These are phyloP conservation scores for Pilatotrama ljubarskyi DNA, from an alignment of 768 basidiomycete species.

Conservation along the genomic window DNA sequence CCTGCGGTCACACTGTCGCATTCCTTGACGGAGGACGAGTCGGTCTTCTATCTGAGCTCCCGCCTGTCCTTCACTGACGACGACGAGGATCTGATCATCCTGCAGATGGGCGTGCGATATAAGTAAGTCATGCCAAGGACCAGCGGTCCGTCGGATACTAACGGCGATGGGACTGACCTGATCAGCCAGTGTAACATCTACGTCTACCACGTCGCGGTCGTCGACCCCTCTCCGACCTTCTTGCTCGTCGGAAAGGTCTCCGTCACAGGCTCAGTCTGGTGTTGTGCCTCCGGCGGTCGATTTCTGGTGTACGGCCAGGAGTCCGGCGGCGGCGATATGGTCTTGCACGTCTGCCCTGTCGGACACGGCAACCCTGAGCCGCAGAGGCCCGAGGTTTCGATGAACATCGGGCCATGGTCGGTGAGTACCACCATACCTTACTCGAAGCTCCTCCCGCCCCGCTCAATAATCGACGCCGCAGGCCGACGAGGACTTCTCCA, in stretches of 20 bases:
- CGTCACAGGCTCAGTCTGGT: slow-evolving; percentile 18
- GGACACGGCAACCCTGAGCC: not conserved
- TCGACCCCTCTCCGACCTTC: slow-evolving; percentile 10
- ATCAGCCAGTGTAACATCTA: slow-evolving; percentile 21
- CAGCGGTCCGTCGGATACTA: not conserved
- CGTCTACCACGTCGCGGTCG: slow-evolving; percentile 14
- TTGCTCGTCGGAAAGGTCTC: slow-evolving; percentile 11
- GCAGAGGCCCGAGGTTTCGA: not conserved
- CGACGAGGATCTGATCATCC: slow-evolving; percentile 19
- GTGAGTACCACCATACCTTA: not conserved
- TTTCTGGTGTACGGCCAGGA: slow-evolving; percentile 18
- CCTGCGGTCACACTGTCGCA: slow-evolving; percentile 10
- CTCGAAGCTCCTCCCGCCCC: not conserved
- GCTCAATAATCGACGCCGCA: not conserved
- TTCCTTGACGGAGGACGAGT: slow-evolving; percentile 16
- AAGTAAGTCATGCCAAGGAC: slow-evolving; percentile 6
- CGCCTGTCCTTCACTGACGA: slow-evolving; percentile 16
- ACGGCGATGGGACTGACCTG: not conserved
- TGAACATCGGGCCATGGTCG: slow-evolving; percentile 22
- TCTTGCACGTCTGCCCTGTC: slow-evolving; percentile 13
- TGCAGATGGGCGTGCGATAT: slow-evolving; percentile 21
- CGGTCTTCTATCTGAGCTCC: slow-evolving; percentile 21
- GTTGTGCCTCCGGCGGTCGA: slow-evolving; percentile 15
- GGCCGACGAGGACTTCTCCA: slow-evolving; percentile 20
- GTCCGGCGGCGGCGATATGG: slow-evolving; percentile 14